Conservation (phyloP, 225 moss, liverwort and hornwort genomes). For the Anthoceros angustus region DNA sequence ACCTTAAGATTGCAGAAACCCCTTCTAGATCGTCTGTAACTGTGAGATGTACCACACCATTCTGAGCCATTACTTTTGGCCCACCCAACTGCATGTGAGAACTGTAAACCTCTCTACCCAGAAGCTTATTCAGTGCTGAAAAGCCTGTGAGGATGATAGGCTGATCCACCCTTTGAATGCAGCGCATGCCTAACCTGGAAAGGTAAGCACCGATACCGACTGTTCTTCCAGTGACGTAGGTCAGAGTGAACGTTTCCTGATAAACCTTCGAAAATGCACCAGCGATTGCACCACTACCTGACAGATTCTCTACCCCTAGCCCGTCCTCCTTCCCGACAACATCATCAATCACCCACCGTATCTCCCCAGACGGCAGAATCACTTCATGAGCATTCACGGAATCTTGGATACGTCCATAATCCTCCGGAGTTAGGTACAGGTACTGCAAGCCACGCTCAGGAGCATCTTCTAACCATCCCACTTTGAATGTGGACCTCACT, state of each 20-base stretch:
- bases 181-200: slow-evolving; percentile 85
- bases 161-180: slow-evolving; percentile 85
- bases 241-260: slow-evolving; percentile 73
- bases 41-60: slow-evolving; percentile 78
- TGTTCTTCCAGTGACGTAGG: slow-evolving; percentile 78
- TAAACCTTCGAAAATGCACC: slow-evolving; percentile 77
- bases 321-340: slow-evolving; percentile 77
- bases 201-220: slow-evolving; percentile 92
- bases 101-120: slow-evolving; percentile 82
- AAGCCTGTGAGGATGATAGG: slow-evolving; percentile 93
- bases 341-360: slow-evolving; percentile 54
- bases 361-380: slow-evolving; percentile 45
- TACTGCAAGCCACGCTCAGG: slow-evolving; percentile 85
- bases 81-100: slow-evolving; percentile 97
- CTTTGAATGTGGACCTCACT: slow-evolving; percentile 58
- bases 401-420: slow-evolving; percentile 22
- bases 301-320: slow-evolving; percentile 82
- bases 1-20: slow-evolving; percentile 58
- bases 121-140: slow-evolving; percentile 74
- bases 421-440: slow-evolving; percentile 52
- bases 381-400: slow-evolving; percentile 53
- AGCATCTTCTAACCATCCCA: slow-evolving; percentile 72
- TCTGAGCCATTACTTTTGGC: slow-evolving; percentile 91
- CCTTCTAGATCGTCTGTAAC: slow-evolving; percentile 85
- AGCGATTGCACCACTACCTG: slow-evolving; percentile 89